Conservation (phyloP, 23 red algal species). For the Gracilaria gracilis region DNA sequence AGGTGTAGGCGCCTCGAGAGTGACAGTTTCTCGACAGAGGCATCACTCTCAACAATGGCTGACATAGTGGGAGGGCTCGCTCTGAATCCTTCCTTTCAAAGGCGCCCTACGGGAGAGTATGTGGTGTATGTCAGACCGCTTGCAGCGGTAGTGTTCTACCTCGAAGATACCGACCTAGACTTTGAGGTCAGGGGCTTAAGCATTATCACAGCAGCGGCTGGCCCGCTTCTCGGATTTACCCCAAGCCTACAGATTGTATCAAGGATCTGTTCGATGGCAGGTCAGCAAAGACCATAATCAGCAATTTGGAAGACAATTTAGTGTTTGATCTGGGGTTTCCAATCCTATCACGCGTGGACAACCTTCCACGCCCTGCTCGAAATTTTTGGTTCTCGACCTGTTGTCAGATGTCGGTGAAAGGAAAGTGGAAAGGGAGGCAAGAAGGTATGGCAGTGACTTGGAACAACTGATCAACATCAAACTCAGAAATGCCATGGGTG, state of each 20-base stretch:
- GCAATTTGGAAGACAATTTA: background rate
- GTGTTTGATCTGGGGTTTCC: slow-evolving; percentile 22
- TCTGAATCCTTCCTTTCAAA: background rate
- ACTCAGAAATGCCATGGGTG: background rate
- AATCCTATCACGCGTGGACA: background rate
- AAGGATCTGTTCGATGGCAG: slow-evolving; percentile 8
- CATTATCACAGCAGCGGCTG: background rate
- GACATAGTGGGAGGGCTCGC: background rate
- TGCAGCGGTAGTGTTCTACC: slow-evolving; percentile 4
- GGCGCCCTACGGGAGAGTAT: background rate
- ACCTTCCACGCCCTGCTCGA: background rate
- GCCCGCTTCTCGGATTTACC: background rate
- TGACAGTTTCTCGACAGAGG: background rate
- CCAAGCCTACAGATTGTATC: background rate
- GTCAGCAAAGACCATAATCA: background rate
- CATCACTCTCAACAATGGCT: background rate
- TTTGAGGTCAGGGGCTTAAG: slow-evolving; percentile 14
- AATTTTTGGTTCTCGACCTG: background rate
- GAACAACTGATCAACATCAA: background rate
- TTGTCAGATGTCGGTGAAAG: background rate
- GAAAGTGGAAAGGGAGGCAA: background rate
- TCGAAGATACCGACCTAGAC: slow-evolving; percentile 27
- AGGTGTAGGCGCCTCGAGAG: slow-evolving; percentile 11
- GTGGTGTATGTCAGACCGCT: background rate
- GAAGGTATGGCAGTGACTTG: background rate